Conservation (phyloP, 2,329 filamentous ascomycete species). For the Ophiostoma montium region DNA sequence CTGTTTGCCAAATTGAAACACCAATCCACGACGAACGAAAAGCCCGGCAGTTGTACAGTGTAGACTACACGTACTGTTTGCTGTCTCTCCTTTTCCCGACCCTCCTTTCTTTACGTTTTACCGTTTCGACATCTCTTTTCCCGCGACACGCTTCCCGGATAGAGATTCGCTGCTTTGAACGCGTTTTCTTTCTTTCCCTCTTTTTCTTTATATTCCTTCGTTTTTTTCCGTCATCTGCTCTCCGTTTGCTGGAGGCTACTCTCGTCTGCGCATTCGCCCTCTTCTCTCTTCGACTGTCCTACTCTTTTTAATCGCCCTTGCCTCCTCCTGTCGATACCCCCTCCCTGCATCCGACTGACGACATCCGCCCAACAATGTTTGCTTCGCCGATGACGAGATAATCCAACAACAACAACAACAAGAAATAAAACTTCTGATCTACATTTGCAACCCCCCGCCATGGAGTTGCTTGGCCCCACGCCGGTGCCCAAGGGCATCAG, state of each 20-base stretch:
- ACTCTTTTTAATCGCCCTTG: neutral
- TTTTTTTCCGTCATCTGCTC: neutral
- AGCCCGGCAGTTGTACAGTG: neutral
- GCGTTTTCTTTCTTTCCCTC: constrained; percentile 4
- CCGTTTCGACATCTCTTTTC: neutral
- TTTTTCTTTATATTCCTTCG: neutral
- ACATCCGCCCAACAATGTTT: constrained; percentile 1
- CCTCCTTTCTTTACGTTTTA: neutral
- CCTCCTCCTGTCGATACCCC: neutral
- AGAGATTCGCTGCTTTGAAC: constrained; percentile 4
- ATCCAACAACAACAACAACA: neutral
- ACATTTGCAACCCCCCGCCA: constrained; percentile 18
- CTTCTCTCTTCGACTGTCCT: neutral
- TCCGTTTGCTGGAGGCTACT: constrained; percentile 3
- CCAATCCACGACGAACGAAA: neutral
- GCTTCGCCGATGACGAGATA: constrained; percentile 9
- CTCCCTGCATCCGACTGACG: neutral
- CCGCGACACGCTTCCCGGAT: neutral
- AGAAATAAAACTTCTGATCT: neutral
- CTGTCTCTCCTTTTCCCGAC: neutral
- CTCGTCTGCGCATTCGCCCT: neutral
- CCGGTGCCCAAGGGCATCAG: constrained; percentile 31
- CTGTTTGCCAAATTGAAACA: neutral
- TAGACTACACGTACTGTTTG: neutral
- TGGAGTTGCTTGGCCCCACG: constrained; percentile 38